These are phyloP conservation scores for Pistacia integerrima DNA, from an alignment of 345 rosid species.

Conservation along the genomic window DNA sequence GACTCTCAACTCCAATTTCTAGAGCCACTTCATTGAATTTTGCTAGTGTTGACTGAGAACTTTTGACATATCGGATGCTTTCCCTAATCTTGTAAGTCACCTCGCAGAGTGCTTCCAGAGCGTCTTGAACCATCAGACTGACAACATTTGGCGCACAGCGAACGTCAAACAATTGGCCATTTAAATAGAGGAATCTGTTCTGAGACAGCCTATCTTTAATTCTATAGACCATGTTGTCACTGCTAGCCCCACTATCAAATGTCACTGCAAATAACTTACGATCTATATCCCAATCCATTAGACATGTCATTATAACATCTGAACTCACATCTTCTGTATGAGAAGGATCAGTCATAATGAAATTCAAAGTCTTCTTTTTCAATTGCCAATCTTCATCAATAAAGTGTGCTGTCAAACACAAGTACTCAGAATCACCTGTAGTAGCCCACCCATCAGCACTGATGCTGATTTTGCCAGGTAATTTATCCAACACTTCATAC, in stretches of 20 bases:
- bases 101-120: constrained; percentile 47
- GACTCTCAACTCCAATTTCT: constrained; percentile 44
- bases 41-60: constrained; percentile 45
- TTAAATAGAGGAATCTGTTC: constrained; percentile 65
- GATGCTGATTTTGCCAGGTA: constrained; percentile 73
- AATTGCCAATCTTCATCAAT: constrained; percentile 70
- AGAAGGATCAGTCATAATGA: constrained; percentile 54
- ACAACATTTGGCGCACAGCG: constrained; percentile 62
- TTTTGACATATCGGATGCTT: constrained; percentile 45
- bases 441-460: constrained; percentile 60
- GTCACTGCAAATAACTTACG: constrained; percentile 70
- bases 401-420: constrained; percentile 64
- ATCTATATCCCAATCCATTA: constrained; percentile 90
- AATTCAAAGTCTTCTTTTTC: constrained; percentile 58
- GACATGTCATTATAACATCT: constrained; percentile 59
- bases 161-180: constrained; percentile 67
- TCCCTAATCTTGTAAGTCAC: constrained; percentile 54
- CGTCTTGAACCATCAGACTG: constrained; percentile 61
- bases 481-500: constrained; percentile 63
- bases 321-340: constrained; percentile 61
- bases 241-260: constrained; percentile 46
- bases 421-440: constrained; percentile 48
- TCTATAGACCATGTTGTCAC: constrained; percentile 46
- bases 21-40: constrained; percentile 44
- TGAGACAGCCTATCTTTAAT: constrained; percentile 70